Percentiles rank a stretch among this genome's conserved stretches.
Conservation (phyloP, 345 rosid genomes). For the Pugionium cornutum region DNA sequence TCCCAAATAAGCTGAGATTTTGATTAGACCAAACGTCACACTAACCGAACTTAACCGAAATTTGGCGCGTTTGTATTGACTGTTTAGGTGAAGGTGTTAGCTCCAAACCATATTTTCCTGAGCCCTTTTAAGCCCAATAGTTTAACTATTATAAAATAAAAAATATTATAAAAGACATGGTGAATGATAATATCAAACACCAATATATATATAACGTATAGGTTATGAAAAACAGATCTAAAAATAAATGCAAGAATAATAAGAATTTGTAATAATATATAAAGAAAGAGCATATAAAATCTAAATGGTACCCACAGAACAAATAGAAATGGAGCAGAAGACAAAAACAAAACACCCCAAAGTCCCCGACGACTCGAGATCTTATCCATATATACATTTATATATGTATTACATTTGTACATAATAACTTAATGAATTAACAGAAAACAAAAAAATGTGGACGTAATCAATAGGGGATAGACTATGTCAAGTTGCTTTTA, state of each 20-base stretch:
- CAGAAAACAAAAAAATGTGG: constrained; percentile 24
- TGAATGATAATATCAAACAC: neutral
- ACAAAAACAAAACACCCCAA: constrained; percentile 36
- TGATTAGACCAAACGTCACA: neutral
- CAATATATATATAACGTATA: neutral
- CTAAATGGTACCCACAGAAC: constrained; percentile 38
- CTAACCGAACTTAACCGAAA: neutral
- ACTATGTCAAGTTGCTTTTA: constrained; percentile 38
- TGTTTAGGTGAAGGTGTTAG: neutral
- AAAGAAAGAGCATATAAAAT: constrained; percentile 38
- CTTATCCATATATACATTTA: constrained; percentile 33
- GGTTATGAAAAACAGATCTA: neutral
- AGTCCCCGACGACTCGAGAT: constrained; percentile 36
- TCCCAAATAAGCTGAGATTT: neutral
- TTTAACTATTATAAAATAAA: neutral
- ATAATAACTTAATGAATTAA: constrained; percentile 15
- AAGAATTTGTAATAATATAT: constrained; percentile 15
- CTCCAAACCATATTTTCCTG: neutral
- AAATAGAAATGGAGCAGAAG: constrained; percentile 36
- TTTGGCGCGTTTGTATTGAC: neutral
- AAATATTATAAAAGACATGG: no score
- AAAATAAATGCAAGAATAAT: constrained; percentile 21
- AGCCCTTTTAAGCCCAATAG: constrained; percentile 1
- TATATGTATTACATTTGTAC: neutral
- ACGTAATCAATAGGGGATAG: constrained; percentile 34